Conservation (phyloP, 371 early-diverging fungal species). For the Syncephalis fuscata region DNA sequence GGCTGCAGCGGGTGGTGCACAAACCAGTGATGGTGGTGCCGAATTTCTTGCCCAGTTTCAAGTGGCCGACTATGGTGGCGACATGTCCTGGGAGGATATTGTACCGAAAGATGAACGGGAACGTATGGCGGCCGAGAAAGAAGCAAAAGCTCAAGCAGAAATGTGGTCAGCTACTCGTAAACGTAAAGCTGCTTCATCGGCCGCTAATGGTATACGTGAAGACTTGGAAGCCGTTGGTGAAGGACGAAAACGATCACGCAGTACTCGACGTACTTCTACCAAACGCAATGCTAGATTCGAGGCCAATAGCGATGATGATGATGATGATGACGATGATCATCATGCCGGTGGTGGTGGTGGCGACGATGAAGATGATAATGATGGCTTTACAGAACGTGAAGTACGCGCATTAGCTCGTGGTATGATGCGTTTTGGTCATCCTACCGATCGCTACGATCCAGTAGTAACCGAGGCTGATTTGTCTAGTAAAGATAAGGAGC, state of each 20-base stretch:
- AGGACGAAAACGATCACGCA: constrained; percentile 5
- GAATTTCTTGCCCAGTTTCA: constrained; percentile 91
- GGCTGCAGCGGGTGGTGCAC: constrained; percentile 13
- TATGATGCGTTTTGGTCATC: constrained; percentile 64
- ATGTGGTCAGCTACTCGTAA: constrained; percentile 12
- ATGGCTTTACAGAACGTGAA: constrained; percentile 53
- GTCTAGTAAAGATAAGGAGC: constrained; percentile 38
- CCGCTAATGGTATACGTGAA: neutral
- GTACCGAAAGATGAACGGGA: constrained; percentile 77
- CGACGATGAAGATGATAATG: constrained; percentile 12
- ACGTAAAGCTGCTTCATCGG: constrained; percentile 8
- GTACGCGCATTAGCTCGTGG: constrained; percentile 60
- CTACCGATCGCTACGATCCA: constrained; percentile 55
- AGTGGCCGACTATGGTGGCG: constrained; percentile 72
- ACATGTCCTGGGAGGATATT: constrained; percentile 88
- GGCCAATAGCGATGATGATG: constrained; percentile 6
- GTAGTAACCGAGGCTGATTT: constrained; percentile 67
- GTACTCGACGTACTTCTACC: neutral
- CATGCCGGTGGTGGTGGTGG: constrained; percentile 6
- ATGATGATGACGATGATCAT: neutral
- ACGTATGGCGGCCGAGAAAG: constrained; percentile 42
- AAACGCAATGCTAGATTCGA: constrained; percentile 1
- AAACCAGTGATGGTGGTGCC: constrained; percentile 51
- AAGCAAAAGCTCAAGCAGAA: constrained; percentile 15
- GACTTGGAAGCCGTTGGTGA: neutral